These are phyloP conservation scores for Eucalyptus pauciflora DNA, from an alignment of 345 rosid species.

Conservation along the genomic window DNA sequence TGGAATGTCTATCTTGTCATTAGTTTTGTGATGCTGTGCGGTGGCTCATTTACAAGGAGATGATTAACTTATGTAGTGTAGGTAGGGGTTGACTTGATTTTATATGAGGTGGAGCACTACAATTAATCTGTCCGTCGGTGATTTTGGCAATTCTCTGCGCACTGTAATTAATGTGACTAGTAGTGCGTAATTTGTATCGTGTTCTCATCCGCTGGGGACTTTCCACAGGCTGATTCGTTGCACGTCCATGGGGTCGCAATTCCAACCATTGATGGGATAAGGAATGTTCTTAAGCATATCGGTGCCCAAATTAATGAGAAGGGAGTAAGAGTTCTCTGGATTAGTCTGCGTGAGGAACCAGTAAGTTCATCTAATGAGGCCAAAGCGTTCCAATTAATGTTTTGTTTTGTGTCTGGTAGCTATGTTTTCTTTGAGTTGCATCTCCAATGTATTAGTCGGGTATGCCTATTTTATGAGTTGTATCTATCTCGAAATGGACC, in stretches of 20 bases:
- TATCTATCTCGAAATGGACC: background rate
- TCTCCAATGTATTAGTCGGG: background rate
- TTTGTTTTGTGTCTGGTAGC: background rate
- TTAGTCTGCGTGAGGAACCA: constrained; percentile 96
- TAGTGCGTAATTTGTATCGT: background rate
- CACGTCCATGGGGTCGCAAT: constrained; percentile 93
- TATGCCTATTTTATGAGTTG: background rate
- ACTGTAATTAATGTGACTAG: background rate
- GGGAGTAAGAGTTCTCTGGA: constrained; percentile 66
- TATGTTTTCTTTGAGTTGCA: background rate
- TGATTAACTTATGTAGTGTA: background rate
- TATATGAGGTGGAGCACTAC: background rate
- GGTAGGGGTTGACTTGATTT: background rate
- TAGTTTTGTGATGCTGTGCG: background rate
- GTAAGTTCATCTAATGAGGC: constrained; percentile 9
- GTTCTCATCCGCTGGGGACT: background rate
- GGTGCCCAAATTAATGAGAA: constrained; percentile 60
- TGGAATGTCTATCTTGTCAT: background rate
- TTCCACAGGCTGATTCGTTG: constrained; percentile 58
- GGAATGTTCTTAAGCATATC: constrained; percentile 75
- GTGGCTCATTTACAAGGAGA: background rate
- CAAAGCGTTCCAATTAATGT: background rate
- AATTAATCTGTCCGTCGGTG: background rate
- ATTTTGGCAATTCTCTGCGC: background rate
- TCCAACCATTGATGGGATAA: constrained; percentile 77